Evolutionary conservation across 2,329 filamentous ascomycete species (phyloP).

Genomic region (Mariannaea sp.): DNA sequence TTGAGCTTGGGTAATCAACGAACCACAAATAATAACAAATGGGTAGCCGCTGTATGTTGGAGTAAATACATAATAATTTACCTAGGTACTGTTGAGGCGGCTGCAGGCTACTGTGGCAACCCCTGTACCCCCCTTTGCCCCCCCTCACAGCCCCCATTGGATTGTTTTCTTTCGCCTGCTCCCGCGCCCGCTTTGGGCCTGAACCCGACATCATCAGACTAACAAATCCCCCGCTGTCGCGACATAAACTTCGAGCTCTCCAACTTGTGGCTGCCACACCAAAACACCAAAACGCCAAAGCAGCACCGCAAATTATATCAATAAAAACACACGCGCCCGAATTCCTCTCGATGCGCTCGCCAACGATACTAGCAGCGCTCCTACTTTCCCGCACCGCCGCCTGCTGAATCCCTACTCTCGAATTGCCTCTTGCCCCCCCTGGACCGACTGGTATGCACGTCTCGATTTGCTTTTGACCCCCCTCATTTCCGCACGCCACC

Average conservation of each 20-base stretch:
- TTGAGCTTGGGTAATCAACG: too few species aligned
- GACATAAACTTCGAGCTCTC: constrained; percentile 20
- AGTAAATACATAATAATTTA: too few species aligned
- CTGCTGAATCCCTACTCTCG: constrained; percentile 12
- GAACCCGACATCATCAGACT: constrained; percentile 22
- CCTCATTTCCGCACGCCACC: constrained; percentile 26
- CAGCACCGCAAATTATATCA: constrained; percentile 1
- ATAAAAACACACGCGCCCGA: too few species aligned
- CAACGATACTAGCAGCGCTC: constrained; percentile 20
- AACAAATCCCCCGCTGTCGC: constrained; percentile 8
- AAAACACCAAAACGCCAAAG: constrained; percentile 22
- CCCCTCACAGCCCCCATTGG: too few species aligned
- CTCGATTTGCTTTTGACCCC: background rate
- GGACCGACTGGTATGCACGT: constrained; percentile 33
- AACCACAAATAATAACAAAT: too few species aligned
- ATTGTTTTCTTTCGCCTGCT: constrained; percentile 24
- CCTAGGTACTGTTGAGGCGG: too few species aligned
- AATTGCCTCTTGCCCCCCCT: constrained; percentile 24
- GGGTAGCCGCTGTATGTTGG: too few species aligned
- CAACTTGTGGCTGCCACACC: constrained; percentile 11
- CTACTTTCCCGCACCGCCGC: constrained; percentile 21
- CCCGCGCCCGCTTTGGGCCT: constrained; percentile 10
- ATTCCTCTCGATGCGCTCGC: constrained; percentile 33
- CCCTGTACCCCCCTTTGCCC: background rate
- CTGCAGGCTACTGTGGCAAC: background rate